Evolutionary conservation across 2,329 filamentous ascomycete species (phyloP).

Genomic region (Myrmaecium sp.): DNA sequence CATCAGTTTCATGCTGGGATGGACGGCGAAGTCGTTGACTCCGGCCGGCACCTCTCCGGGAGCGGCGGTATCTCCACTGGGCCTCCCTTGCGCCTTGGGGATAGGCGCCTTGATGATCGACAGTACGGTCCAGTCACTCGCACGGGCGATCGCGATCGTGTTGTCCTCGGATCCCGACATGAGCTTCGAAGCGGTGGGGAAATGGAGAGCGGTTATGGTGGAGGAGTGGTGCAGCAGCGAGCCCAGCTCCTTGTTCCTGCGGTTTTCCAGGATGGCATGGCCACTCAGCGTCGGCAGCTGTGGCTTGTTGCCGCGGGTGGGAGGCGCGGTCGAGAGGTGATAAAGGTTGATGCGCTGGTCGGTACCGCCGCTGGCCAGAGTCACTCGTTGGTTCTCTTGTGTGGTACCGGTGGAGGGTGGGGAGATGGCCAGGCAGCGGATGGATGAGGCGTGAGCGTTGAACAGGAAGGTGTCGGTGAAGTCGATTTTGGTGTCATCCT

Average conservation of each 20-base stretch:
- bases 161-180: constrained; percentile 82
- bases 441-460: constrained; percentile 77
- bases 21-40: constrained; percentile 86
- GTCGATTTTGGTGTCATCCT: constrained; percentile 25
- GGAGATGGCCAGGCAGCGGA: constrained; percentile 77
- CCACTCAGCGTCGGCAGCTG: constrained; percentile 51
- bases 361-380: constrained; percentile 78
- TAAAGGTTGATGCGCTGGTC: constrained; percentile 95
- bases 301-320: constrained; percentile 37
- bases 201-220: constrained; percentile 61
- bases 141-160: constrained; percentile 72
- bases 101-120: constrained; percentile 79
- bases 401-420: constrained; percentile 40
- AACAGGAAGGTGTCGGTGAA: constrained; percentile 94
- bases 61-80: constrained; percentile 77
- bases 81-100: constrained; percentile 61
- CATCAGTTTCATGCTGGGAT: constrained; percentile 94
- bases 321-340: constrained; percentile 48
- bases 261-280: constrained; percentile 65
- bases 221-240: constrained; percentile 74
- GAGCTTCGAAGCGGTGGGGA: constrained; percentile 75
- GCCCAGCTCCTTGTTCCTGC: constrained; percentile 75
- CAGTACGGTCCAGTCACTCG: constrained; percentile 76
- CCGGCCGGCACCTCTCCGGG: constrained; percentile 69
- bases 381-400: constrained; percentile 60